These are phyloP conservation scores for Solanum pennellii DNA, from an alignment of 257 asterid species.

Conservation along the genomic window DNA sequence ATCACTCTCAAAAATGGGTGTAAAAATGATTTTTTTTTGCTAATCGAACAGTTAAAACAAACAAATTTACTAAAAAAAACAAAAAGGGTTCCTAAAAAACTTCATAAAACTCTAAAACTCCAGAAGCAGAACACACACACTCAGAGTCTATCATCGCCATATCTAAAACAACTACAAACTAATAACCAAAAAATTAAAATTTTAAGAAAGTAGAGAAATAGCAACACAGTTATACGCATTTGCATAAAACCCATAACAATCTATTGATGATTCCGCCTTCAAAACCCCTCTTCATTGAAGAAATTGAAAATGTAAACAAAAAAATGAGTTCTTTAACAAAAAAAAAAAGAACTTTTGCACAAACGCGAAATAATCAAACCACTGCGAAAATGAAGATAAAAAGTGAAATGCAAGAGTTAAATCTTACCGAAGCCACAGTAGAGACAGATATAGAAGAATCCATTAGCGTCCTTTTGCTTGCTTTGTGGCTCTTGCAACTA, in stretches of 20 bases:
- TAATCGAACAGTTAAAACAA: not conserved
- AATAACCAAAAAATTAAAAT: not conserved
- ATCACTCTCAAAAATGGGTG: not conserved
- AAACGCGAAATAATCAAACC: not conserved
- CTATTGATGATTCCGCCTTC: not conserved
- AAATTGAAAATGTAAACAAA: not conserved
- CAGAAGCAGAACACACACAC: not conserved
- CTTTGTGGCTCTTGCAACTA: not conserved
- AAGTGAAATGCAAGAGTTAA: not conserved
- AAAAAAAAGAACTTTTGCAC: not conserved
- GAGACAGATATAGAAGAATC: not conserved
- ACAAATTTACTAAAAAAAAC: not conserved
- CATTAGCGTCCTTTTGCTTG: not conserved
- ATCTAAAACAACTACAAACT: not conserved
- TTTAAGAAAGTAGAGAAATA: not conserved
- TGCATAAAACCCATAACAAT: not conserved
- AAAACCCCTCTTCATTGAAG: not conserved
- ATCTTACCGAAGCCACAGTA: not conserved
- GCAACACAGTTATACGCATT: not conserved
- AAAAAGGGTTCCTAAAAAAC: not conserved
- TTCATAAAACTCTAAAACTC: not conserved
- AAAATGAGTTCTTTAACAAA: not conserved
- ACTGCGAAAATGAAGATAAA: not conserved
- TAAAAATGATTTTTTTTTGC: not conserved
- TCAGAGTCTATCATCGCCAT: not conserved